phyloP scores from a whole-genome alignment of 129 eudicot genomes.

The Tagetes erecta region DNA sequence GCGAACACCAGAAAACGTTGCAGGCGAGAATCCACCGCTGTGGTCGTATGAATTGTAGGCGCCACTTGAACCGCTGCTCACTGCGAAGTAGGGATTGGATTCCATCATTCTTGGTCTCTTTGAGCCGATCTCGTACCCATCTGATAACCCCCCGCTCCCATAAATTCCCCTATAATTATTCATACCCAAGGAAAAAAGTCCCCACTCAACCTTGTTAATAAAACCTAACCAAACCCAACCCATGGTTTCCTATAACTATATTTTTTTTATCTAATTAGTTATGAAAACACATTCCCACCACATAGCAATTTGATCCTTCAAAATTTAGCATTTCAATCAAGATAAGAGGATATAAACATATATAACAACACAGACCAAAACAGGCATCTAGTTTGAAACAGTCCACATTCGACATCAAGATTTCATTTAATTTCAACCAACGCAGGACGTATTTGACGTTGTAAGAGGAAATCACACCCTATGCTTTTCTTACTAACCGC shows the following conservation, averaged over 20 bases:
- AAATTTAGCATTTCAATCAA: conserved; percentile 9
- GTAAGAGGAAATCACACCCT: neutral
- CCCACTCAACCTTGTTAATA: conserved; percentile 99
- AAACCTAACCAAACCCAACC: conserved; percentile 90
- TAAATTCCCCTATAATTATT: conserved; percentile 93
- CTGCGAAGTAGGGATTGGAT: conserved; percentile 99
- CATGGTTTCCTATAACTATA: conserved; percentile 51
- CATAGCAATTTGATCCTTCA: conserved; percentile 8
- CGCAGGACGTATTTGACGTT: neutral
- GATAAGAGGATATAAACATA: neutral
- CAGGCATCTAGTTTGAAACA: conserved; percentile 1
- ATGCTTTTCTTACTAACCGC: neutral
- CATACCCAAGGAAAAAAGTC: conserved; percentile 79
- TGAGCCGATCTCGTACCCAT: conserved; percentile 99
- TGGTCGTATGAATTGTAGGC: conserved; percentile 48
- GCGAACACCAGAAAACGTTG: conserved; percentile 88
- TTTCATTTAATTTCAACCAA: neutral
- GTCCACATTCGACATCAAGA: neutral
- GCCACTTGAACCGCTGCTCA: conserved; percentile 65
- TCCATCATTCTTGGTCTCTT: conserved; percentile 99
- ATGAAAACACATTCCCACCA: conserved; percentile 4
- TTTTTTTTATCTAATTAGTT: conserved; percentile 24
- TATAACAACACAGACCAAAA: neutral
- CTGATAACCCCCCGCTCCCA: conserved; percentile 99
- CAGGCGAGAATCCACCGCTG: conserved; percentile 54